These are phyloP conservation scores for Plasmodium yoelii DNA, from an alignment of 169 alveolate species.

Conservation along the genomic window DNA sequence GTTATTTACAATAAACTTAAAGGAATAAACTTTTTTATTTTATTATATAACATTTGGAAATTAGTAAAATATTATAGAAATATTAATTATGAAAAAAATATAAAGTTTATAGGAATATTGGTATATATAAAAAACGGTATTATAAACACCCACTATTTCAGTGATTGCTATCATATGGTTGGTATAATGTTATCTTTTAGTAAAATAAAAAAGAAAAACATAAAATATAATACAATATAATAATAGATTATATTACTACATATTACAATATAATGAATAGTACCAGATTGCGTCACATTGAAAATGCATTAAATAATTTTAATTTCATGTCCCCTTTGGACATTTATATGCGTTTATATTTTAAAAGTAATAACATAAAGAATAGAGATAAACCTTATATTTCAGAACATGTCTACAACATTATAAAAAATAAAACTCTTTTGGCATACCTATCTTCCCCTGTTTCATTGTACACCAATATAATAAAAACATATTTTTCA, in stretches of 20 bases:
- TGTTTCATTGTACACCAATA: constrained; percentile 42
- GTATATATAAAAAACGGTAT: too few species aligned
- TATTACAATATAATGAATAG: constrained; percentile 54
- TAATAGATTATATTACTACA: background rate
- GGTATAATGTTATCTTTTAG: background rate
- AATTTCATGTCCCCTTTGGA: constrained; percentile 74
- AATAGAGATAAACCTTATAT: constrained; percentile 67
- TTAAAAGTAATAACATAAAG: constrained; percentile 72
- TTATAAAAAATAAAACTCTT: constrained; percentile 63
- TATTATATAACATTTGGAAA: too few species aligned
- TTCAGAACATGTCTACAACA: constrained; percentile 74
- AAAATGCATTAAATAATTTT: constrained; percentile 73
- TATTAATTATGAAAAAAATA: too few species aligned
- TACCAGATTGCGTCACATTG: constrained; percentile 74
- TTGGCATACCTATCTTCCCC: constrained; percentile 64
- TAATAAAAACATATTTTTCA: constrained; percentile 67
- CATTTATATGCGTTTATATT: constrained; percentile 75
- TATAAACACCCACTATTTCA: too few species aligned
- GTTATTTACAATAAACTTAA: too few species aligned
- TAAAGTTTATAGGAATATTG: too few species aligned
- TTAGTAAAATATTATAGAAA: too few species aligned
- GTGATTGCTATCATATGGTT: background rate
- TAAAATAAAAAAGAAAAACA: constrained; percentile 9
- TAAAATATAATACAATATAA: background rate
- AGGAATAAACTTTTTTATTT: too few species aligned